phyloP scores from a whole-genome alignment of 2,329 filamentous ascomycete genomes.

The Ophiostoma sp. region DNA sequence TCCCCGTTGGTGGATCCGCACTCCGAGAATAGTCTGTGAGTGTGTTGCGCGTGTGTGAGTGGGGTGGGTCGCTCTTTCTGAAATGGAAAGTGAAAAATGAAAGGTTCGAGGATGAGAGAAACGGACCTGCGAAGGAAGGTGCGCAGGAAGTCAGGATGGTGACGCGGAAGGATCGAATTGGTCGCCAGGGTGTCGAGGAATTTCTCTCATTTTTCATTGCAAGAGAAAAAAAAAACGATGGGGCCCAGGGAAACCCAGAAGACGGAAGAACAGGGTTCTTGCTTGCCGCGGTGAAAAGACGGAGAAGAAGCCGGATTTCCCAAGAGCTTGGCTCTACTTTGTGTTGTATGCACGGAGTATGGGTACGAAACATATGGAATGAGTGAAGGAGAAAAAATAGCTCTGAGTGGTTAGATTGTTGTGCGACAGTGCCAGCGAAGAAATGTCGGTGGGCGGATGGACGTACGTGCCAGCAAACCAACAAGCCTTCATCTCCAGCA shows the following conservation, averaged over 20 bases:
- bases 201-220: not conserved
- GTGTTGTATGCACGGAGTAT: not conserved
- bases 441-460: constrained; percentile 11
- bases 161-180: constrained; percentile 8
- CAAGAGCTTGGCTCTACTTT: too few relatives aligned
- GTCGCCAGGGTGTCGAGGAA: not conserved
- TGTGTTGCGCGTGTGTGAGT: not conserved
- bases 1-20: constrained; percentile 4
- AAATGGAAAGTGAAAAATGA: not conserved
- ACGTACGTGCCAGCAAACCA: constrained; percentile 6
- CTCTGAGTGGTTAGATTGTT: not conserved
- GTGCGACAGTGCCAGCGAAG: constrained; percentile 18
- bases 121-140: not conserved
- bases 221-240: not conserved
- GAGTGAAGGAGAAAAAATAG: not conserved
- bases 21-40: not conserved
- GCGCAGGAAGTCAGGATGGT: not conserved
- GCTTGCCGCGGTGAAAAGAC: not conserved
- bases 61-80: not conserved
- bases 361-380: not conserved
- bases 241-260: not conserved
- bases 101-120: not conserved
- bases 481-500: constrained; percentile 10
- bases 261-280: not conserved
- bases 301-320: not conserved